Evolutionary conservation across 768 basidiomycete genomes (phyloP).

Genomic region (Steccherinum ochraceum): DNA sequence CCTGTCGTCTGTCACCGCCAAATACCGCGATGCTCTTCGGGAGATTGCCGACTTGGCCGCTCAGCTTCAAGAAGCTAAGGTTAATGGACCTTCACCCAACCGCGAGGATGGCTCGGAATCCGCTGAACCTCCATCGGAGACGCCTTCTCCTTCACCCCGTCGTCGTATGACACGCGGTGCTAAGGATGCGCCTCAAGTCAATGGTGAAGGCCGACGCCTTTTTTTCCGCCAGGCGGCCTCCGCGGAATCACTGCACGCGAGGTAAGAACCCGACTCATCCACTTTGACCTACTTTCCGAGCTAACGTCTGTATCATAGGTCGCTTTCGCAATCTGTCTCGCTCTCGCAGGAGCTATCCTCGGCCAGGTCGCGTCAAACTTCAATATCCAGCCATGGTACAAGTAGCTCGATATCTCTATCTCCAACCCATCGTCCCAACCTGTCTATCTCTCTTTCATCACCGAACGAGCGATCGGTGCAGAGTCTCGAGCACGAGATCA

Average conservation of each 20-base stretch:
- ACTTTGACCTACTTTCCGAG: slow-evolving; percentile 6
- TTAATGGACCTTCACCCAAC: slow-evolving; percentile 35
- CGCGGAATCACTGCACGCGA: slow-evolving; percentile 82
- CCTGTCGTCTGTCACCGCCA: slow-evolving; percentile 67
- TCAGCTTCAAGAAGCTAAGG: slow-evolving; percentile 85
- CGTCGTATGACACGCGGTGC: slow-evolving; percentile 48
- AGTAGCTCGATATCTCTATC: slow-evolving; percentile 62
- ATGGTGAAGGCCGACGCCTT: slow-evolving; percentile 55
- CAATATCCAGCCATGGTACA: slow-evolving; percentile 70
- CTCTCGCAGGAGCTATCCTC: slow-evolving; percentile 96
- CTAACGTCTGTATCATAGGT: slow-evolving; percentile 39
- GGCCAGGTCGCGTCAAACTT: slow-evolving; percentile 79
- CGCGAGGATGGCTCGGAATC: slow-evolving; percentile 27
- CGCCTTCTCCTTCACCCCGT: slow-evolving; percentile 30
- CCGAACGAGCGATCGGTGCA: slow-evolving; percentile 67
- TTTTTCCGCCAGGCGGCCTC: slow-evolving; percentile 89
- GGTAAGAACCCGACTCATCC: slow-evolving; percentile 34
- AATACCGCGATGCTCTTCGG: slow-evolving; percentile 83
- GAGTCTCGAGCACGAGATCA: slow-evolving; percentile 91
- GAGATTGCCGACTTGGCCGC: slow-evolving; percentile 91
- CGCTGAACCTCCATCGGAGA: slow-evolving; percentile 40
- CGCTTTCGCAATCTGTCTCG: slow-evolving; percentile 90
- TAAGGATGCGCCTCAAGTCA: slow-evolving; percentile 42
- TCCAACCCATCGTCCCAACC: slow-evolving; percentile 47
- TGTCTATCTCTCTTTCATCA: slow-evolving; percentile 41